Evolutionary conservation across 192 early-diverging fungal genomes (phyloP).

Genomic region (Entrophospora sp.): DNA sequence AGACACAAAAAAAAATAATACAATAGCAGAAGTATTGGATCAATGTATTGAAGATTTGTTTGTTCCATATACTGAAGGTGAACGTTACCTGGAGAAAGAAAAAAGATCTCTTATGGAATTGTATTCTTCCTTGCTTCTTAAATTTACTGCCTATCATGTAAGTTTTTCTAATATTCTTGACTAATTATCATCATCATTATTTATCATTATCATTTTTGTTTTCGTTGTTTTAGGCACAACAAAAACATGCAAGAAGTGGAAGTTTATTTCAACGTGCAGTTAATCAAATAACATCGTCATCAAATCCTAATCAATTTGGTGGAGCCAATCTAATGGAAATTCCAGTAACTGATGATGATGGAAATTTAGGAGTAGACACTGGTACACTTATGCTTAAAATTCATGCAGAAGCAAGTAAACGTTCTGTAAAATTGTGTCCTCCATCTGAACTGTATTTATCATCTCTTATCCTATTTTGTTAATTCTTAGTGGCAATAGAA

Average conservation of each 20-base stretch:
- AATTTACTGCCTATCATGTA: slow-evolving; percentile 38
- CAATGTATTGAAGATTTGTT: slow-evolving; percentile 92
- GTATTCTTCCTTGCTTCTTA: slow-evolving; percentile 33
- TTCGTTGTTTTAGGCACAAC: slow-evolving; percentile 4
- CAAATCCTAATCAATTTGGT: neutral
- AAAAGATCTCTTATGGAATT: slow-evolving; percentile 57
- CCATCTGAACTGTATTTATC: slow-evolving; percentile 46
- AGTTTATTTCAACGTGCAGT: slow-evolving; percentile 15
- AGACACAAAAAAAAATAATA: slow-evolving; percentile 26
- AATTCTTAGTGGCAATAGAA: neutral
- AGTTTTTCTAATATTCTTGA: no score
- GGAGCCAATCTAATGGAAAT: slow-evolving; percentile 8
- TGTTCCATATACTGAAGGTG: slow-evolving; percentile 85
- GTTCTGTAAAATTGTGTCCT: slow-evolving; percentile 69
- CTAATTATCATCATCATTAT: no score
- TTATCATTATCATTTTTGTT: neutral
- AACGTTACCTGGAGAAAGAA: slow-evolving; percentile 80
- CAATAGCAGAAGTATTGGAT: slow-evolving; percentile 66
- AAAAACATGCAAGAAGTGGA: neutral
- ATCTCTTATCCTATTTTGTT: neutral
- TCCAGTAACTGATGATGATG: slow-evolving; percentile 28
- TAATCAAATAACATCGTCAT: slow-evolving; percentile 14
- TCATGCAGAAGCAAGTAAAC: slow-evolving; percentile 67
- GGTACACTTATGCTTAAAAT: slow-evolving; percentile 53
- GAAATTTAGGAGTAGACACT: slow-evolving; percentile 32